Evolutionary conservation across 2,329 filamentous ascomycete species (phyloP), one percentile per base, ranked within the genome.

Genomic region (Aspergillus sergii): DNA sequence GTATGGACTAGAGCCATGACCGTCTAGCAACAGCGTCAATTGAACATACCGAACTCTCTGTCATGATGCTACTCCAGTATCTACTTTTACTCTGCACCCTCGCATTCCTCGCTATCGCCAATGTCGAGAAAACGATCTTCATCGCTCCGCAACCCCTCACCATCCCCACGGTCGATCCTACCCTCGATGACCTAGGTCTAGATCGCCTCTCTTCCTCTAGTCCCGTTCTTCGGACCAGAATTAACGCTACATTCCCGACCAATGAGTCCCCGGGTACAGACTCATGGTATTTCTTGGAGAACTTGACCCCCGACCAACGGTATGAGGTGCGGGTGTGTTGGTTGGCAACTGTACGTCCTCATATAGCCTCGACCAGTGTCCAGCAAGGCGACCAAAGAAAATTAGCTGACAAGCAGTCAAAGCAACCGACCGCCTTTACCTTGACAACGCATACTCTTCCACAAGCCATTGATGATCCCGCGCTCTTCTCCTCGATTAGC

Each of bases 251-350:
- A 16, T 96, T 96, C 73, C 88, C 92, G 12, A 84, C 80, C 8
- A 70, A 80, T 9, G 74, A 80, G 2, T 74, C 78, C 34, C 84
- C 83, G 14, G 92, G 91, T 9, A 79, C 82, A 12, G 83, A 89
- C 58, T 89, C 91, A 32, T 98, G 95, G 95, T 86, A 93, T 69
- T 80, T 94, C 9, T 85, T 99, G 7, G 86, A 91, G 61, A 81
- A 84, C 39, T 83, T 99, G 60, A 83, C 79, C n/a, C 85, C 87
- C 41, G 87, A 88, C 12, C 89, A 90, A 72, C 86, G 93, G 68
- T 97, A 98, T 83, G 95, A 99, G 82, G 86, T 96, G 56, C 89
- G 95, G 60, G 84, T 97, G 64, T 98, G 94, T 80, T 99, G 94
- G 94, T 85, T 93, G 64, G 95, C 95, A 46, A 95, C 90, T 64